phyloP scores from a whole-genome alignment of 2,329 filamentous ascomycete species.

The Fusarium sterilihyphosum region DNA sequence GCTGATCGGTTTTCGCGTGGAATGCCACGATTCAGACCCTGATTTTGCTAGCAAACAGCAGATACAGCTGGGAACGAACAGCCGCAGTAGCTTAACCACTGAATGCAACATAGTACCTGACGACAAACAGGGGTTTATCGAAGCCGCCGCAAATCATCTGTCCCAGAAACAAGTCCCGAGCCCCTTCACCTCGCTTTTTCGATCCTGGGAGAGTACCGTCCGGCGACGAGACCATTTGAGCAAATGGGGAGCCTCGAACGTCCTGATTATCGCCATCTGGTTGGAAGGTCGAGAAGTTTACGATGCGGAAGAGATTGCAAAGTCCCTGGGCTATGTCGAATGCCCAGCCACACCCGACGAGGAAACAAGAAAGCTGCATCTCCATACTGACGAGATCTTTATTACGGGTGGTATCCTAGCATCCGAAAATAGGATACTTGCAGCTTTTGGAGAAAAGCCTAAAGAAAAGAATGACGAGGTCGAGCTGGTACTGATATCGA shows the following conservation, averaged over 20 bases:
- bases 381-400: not conserved
- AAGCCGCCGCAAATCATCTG: not conserved
- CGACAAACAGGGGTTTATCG: too few species aligned
- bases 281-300: not conserved
- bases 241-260: fast-evolving
- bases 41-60: not conserved
- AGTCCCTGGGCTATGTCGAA: not conserved
- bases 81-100: not conserved
- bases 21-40: not conserved
- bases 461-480: not conserved
- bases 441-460: not conserved
- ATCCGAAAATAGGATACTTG: not conserved
- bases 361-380: not conserved
- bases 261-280: not conserved
- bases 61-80: not conserved
- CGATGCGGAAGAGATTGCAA: not conserved
- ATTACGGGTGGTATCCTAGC: not conserved
- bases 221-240: not conserved
- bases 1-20: not conserved
- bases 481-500: not conserved
- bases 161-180: not conserved
- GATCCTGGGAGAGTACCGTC: not conserved
- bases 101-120: not conserved
- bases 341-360: not conserved
- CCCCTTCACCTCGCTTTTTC: not conserved